Percentiles rank a stretch among this genome's conserved stretches.
These are phyloP conservation scores for Otatea glauca DNA, from an alignment of 176 grass and related monocot genomes.

Conservation along the genomic window DNA sequence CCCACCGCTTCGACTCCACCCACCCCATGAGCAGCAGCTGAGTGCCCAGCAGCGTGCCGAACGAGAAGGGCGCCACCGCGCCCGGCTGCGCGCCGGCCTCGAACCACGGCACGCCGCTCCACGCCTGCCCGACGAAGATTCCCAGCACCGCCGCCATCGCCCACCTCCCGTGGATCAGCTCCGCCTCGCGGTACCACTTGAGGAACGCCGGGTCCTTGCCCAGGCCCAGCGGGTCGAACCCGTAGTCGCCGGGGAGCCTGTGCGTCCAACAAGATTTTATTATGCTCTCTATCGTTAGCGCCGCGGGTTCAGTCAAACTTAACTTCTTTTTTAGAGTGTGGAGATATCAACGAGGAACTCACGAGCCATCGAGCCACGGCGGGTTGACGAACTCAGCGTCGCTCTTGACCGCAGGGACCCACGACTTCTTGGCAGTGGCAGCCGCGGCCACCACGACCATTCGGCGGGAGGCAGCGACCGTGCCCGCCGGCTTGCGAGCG, in stretches of 20 bases:
- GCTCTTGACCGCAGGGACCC: constrained; percentile 82
- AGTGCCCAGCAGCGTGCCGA: constrained; percentile 87
- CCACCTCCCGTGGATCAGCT: constrained; percentile 98
- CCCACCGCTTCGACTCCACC: constrained; percentile 99
- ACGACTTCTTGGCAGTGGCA: constrained; percentile 73
- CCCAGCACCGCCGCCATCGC: constrained; percentile 91
- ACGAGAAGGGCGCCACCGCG: constrained; percentile 93
- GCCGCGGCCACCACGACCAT: constrained; percentile 35
- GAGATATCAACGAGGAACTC: constrained; percentile 33
- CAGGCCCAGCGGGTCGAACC: constrained; percentile 91
- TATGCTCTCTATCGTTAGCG: too few species aligned
- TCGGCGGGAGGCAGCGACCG: not conserved
- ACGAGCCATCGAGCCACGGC: constrained; percentile 93
- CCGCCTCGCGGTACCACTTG: constrained; percentile 97
- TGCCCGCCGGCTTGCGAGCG: not conserved
- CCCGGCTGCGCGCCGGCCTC: constrained; percentile 85
- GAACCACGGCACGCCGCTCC: constrained; percentile 97
- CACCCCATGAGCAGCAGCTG: constrained; percentile 97
- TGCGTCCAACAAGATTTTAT: not conserved
- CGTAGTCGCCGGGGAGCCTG: constrained; percentile 85
- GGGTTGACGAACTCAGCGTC: constrained; percentile 82
- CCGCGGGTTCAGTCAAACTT: too few species aligned
- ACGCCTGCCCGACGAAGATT: constrained; percentile 93
- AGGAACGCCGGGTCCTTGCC: constrained; percentile 97
- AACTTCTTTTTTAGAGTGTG: too few species aligned